Evolutionary conservation across 2,329 filamentous ascomycete species (phyloP).

Genomic region (Trichoderma oligosporum): DNA sequence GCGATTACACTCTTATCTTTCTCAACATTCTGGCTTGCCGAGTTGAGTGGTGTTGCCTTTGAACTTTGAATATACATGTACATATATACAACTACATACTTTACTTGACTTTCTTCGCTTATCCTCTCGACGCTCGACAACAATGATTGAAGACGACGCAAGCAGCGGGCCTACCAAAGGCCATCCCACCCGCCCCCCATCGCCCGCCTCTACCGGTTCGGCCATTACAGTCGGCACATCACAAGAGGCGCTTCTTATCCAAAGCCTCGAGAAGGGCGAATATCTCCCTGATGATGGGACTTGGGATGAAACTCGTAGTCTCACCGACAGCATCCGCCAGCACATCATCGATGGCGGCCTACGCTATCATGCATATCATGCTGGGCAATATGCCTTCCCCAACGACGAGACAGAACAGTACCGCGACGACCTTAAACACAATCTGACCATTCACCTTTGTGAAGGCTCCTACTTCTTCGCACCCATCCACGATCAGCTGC

Average conservation of each 20-base stretch:
- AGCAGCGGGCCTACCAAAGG: background rate
- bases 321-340: conserved; percentile 42
- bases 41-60: background rate
- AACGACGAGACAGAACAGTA: conserved; percentile 43
- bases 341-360: conserved; percentile 41
- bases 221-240: conserved; percentile 32
- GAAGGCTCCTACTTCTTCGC: conserved; percentile 42
- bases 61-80: background rate
- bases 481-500: conserved; percentile 36
- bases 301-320: conserved; percentile 38
- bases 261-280: conserved; percentile 35
- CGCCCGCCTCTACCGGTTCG: conserved; percentile 29
- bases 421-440: conserved; percentile 41
- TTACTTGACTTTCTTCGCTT: background rate
- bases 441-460: conserved; percentile 38
- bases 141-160: conserved; percentile 14
- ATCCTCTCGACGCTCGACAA: background rate
- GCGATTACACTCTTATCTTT: too few relatives aligned
- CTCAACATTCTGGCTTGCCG: background rate
- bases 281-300: conserved; percentile 22
- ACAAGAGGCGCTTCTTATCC: conserved; percentile 31
- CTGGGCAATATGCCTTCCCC: conserved; percentile 42
- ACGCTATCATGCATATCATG: conserved; percentile 41
- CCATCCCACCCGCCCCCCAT: conserved; percentile 24
- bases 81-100: background rate